Base-by-base conservation (phyloP, 2,329 filamentous ascomycete species). In the Colletotrichum eremochloae region DNA sequence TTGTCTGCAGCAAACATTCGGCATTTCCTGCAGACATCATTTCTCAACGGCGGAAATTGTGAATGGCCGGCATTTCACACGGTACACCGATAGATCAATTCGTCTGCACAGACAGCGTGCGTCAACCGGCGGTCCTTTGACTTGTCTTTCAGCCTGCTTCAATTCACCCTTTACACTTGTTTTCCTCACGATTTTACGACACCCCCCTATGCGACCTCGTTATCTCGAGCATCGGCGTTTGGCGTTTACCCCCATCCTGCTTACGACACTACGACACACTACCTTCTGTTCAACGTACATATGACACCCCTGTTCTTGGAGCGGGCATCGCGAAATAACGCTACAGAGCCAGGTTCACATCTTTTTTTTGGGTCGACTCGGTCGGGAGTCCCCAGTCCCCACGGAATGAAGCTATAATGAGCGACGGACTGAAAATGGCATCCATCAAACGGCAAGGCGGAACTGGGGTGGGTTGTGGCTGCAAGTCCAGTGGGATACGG, bases 211-310 rank as follows among this genome's bases (percentile, higher is more conserved):
- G 69, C 69, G 69, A 69, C 53, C 69, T 60, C 60, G 66, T 69
- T 72, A 72, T 72, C 31, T 60, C 69, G 70, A 74, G 73, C 71
- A 74, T 73, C 46, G 73, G 73, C 71, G 73, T 74, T 74, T 66
- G 73, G 73, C 63, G 73, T 72, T 72, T 69, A 31, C 33, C 53
- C 44, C 48, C 66, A 72, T 60, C n/a, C 66, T 69, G 60, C 69
- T 64, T 72, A 64, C 46, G 46, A 63, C 38, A 69, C 65, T 72
- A 64, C 46, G 46, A 63, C 38, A 69, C 65, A 63, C 60, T 50
- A 61, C 53, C 69, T 69, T 64, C 66, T 69, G 66, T 72, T 72
- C 69, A 64, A 60, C 69, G 66, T 69, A 72, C 69, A 72, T 72
- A 69, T 55, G 55, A 42, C 58, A 40, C 44, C 42, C 65, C 66